Conservation (phyloP, 2,329 filamentous ascomycete genomes). For the Balansia obtecta region DNA sequence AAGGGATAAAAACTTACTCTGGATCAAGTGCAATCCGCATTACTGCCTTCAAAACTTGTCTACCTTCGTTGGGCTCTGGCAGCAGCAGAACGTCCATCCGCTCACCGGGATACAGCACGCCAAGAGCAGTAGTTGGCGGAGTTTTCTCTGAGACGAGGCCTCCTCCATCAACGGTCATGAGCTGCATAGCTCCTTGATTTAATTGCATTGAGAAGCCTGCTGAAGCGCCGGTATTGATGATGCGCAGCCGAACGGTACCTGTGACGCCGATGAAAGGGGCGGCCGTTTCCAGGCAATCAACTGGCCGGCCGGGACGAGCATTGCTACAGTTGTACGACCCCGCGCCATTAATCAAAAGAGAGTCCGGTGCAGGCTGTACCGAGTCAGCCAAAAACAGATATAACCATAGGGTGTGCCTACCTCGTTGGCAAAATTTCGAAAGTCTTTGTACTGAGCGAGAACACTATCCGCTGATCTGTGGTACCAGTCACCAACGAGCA, state of each 20-base stretch:
- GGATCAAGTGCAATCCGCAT: constrained; percentile 6
- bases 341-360: constrained; percentile 27
- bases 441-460: constrained; percentile 12
- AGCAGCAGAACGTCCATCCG: constrained; percentile 9
- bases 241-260: constrained; percentile 7
- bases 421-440: constrained; percentile 8
- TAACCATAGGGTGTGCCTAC: neutral
- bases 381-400: constrained; percentile 7
- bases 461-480: constrained; percentile 23
- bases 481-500: constrained; percentile 27
- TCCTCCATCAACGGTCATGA: constrained; percentile 12
- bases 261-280: constrained; percentile 6
- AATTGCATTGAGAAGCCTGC: constrained; percentile 9
- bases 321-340: constrained; percentile 11
- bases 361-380: constrained; percentile 25
- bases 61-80: neutral
- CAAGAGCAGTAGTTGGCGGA: constrained; percentile 7
- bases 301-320: constrained; percentile 9
- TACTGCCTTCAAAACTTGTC: no score
- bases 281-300: constrained; percentile 6
- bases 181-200: constrained; percentile 6
- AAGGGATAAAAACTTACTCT: constrained; percentile 5
- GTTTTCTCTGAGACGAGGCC: constrained; percentile 4
- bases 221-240: constrained; percentile 11
- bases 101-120: constrained; percentile 13